Base-by-base conservation (phyloP, 2,329 filamentous ascomycete species). In the Fusarium mangiferae region DNA sequence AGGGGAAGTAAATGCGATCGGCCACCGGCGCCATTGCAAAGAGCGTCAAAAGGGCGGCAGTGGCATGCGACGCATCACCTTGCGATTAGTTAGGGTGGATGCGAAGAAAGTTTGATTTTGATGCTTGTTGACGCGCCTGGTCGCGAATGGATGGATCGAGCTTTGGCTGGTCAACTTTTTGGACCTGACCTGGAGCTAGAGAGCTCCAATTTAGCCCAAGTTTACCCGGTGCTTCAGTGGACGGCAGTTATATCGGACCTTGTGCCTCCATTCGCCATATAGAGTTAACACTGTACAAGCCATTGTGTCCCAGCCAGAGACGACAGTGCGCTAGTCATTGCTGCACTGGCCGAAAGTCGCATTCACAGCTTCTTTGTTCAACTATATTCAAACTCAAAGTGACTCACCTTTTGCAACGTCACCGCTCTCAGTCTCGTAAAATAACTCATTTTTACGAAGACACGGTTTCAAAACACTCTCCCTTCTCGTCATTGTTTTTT, bases 1-100 rank as follows among this genome's bases (percentile, higher is more conserved):
- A 90, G 80, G 95, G 94, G 80, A 97, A 93, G 85, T 95, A 96
- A 82, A 89, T 87, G 80, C 87, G 86, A 84, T 93, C 91, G 80
- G 90, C 88, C 80, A 90, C 85, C 83, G 91, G 88, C 86, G 91
- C 92, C 92, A 94, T 95, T 86, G 84, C 86, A 85, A 82, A 85
- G 82, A 84, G 83, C 83, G 84, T 88, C 84, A 86, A 84, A 84
- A 83, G 67, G 78, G 81, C 76, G 79, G 79, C 78, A 80, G 80
- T 77, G 79, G 75, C 79, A 80, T 78, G 76, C 81, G 80, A 82
- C 77, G 80, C 83, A 84, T 84, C 80, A 82, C 81, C 81, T 79
- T 71, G 62, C 70, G 68, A 56, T 72, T 74, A 67, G 60, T 72
- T 74, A 66, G 61, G 77, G 66, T 56, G 52, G 60, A 76, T 72